These are phyloP conservation scores for Diaporthe vexans DNA, from an alignment of 2,329 filamentous ascomycete species.

Conservation along the genomic window DNA sequence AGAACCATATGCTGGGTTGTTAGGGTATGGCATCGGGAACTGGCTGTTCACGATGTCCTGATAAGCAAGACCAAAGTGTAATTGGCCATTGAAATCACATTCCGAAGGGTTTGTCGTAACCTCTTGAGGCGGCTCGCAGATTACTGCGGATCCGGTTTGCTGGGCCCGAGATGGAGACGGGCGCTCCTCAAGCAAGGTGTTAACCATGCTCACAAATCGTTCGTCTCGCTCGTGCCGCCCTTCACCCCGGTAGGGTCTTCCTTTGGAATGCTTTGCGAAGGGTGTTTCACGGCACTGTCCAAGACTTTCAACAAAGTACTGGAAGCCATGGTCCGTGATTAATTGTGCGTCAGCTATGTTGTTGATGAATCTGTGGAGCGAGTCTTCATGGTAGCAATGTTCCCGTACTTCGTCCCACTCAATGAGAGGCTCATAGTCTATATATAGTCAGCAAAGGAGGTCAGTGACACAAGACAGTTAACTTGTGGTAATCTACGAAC, in stretches of 20 bases:
- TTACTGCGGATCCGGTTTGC: not conserved
- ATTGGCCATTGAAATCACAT: no score
- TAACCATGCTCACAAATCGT: not conserved
- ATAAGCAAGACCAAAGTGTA: not conserved
- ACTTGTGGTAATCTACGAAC: not conserved
- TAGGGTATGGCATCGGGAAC: not conserved
- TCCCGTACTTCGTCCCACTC: conserved; percentile 24
- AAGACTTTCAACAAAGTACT: not conserved
- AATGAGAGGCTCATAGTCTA: not conserved
- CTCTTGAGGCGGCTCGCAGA: not conserved
- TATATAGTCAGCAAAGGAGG: not conserved
- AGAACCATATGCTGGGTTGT: not conserved
- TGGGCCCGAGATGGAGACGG: not conserved
- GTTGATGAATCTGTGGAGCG: not conserved
- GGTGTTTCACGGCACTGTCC: not conserved
- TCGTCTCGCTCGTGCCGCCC: no score
- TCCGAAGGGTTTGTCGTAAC: not conserved
- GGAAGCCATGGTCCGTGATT: not conserved
- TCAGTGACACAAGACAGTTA: not conserved
- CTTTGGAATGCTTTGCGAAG: not conserved
- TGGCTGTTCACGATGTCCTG: not conserved
- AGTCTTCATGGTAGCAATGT: not conserved
- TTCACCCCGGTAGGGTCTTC: not conserved
- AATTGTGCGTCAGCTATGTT: no score
- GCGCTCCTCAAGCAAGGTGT: rapidly evolving